phyloP scores from a whole-genome alignment of 495 filamentous ascomycete species.

The Choiromyces venosus region DNA sequence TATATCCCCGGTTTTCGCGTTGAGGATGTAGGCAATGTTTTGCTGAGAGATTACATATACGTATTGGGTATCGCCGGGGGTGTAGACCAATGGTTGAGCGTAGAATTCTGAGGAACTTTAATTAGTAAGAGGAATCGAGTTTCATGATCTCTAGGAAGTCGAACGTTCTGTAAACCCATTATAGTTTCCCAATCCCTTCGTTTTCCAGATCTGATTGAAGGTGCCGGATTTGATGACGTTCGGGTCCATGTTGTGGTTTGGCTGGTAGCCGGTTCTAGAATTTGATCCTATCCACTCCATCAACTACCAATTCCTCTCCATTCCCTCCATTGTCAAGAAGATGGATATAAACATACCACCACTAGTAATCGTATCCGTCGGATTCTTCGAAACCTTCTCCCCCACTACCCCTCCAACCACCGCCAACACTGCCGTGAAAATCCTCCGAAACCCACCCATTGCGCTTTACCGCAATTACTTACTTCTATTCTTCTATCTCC shows the following conservation, averaged over 20 bases:
- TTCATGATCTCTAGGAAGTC: background rate
- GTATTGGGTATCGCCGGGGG: slow-evolving; percentile 42
- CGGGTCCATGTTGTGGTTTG: slow-evolving; percentile 38
- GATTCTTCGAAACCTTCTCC: slow-evolving; percentile 28
- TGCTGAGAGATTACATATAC: slow-evolving; percentile 49
- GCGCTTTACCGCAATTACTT: background rate
- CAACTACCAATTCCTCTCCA: background rate
- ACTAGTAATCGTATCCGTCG: slow-evolving; percentile 41
- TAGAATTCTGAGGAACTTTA: slow-evolving; percentile 32
- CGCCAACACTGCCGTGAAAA: background rate
- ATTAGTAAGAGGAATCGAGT: background rate
- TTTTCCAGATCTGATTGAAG: slow-evolving; percentile 39
- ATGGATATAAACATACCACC: slow-evolving; percentile 20
- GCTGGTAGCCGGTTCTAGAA: slow-evolving; percentile 32
- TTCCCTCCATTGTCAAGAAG: background rate
- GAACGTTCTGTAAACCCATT: slow-evolving; percentile 40
- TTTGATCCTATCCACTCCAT: slow-evolving; percentile 23
- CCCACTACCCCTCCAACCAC: background rate
- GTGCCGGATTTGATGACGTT: slow-evolving; percentile 35
- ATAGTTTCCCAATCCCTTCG: slow-evolving; percentile 34
- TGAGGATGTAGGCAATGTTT: slow-evolving; percentile 49
- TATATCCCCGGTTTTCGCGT: slow-evolving; percentile 48
- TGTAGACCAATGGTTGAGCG: slow-evolving; percentile 40
- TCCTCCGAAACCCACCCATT: background rate
- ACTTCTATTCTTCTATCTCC: background rate